Conservation (phyloP, 1,284 basidiomycete genomes). For the Microbotryum saponariae region DNA sequence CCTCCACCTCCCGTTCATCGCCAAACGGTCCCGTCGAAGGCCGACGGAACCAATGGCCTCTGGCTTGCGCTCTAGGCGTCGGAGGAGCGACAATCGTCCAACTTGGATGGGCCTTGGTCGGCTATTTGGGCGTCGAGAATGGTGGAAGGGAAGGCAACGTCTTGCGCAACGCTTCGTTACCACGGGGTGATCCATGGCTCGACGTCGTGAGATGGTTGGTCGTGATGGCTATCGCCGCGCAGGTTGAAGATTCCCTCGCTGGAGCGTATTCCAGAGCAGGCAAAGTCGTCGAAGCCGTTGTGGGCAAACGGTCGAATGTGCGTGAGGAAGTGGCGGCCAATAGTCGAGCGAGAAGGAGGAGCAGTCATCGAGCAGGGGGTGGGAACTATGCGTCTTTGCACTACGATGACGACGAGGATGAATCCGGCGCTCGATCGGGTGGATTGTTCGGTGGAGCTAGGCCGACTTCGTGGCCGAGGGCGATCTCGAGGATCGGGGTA, state of each 20-base stretch:
- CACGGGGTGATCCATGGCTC: conserved; percentile 32
- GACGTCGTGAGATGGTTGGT: conserved; percentile 30
- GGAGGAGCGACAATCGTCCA: conserved; percentile 26
- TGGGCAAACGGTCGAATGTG: conserved; percentile 1
- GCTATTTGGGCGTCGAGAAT: conserved; percentile 30
- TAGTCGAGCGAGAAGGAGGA: background rate
- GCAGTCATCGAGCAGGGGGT: background rate
- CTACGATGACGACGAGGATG: no score
- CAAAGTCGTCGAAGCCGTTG: conserved; percentile 5
- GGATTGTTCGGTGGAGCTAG: no score
- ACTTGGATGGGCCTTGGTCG: conserved; percentile 37
- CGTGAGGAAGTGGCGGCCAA: background rate
- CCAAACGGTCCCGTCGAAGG: background rate
- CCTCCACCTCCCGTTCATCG: no score
- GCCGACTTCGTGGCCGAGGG: background rate
- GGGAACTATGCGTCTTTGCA: no score
- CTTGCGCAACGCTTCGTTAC: conserved; percentile 29
- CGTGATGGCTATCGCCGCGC: conserved; percentile 28
- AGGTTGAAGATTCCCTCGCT: conserved; percentile 11
- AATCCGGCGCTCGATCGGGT: no score
- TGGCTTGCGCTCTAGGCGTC: conserved; percentile 32
- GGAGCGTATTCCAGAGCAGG: conserved; percentile 8
- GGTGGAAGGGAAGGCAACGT: conserved; percentile 29
- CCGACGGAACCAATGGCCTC: conserved; percentile 35
- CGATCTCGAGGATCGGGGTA: conserved; percentile 8